Percentiles rank a stretch among this genome's conserved stretches.
Conservation (phyloP, 1,139 yeast species). For the Hansenula anomala region DNA sequence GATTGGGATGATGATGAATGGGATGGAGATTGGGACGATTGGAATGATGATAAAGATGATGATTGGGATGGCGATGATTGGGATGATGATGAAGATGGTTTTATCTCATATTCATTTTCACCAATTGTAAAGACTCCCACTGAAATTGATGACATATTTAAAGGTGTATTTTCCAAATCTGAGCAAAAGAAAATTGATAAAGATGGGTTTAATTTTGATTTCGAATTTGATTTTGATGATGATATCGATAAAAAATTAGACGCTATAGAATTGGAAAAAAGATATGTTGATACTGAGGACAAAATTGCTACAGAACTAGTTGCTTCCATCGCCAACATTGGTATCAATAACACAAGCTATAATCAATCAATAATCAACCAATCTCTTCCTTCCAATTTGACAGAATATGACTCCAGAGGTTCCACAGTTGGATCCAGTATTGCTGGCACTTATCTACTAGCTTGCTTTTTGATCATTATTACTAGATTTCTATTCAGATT, state of each 20-base stretch:
- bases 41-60: neutral
- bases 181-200: neutral
- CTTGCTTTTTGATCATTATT: neutral
- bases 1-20: slow-evolving; percentile 1
- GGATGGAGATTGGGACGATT: neutral
- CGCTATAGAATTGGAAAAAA: neutral
- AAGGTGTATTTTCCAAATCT: neutral
- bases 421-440: neutral
- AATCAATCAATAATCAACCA: no score
- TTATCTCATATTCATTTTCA: neutral
- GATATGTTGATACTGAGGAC: neutral
- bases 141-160: slow-evolving; percentile 1
- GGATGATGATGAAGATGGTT: neutral
- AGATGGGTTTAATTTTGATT: slow-evolving; percentile 3
- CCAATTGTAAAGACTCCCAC: neutral
- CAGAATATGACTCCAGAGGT: neutral
- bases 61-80: slow-evolving; percentile 1
- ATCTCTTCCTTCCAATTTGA: neutral
- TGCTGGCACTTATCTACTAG: neutral
- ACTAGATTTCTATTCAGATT: neutral
- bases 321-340: no score
- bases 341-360: neutral
- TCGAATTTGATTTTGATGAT: neutral
- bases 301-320: neutral
- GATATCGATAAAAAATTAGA: neutral